These are phyloP conservation scores for Aspergillus ibericus DNA, from an alignment of 2,329 filamentous ascomycete species.

Conservation along the genomic window DNA sequence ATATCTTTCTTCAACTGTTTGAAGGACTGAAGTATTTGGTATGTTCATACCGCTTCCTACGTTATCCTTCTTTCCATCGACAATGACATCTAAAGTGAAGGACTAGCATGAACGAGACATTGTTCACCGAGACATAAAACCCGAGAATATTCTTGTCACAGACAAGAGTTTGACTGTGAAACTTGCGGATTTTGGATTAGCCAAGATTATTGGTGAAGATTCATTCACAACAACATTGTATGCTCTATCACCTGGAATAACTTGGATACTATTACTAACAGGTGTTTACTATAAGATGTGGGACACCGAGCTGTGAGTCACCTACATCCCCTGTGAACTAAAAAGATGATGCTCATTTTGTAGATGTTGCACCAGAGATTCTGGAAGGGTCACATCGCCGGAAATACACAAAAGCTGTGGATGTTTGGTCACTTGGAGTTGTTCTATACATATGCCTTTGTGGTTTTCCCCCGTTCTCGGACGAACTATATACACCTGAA, in stretches of 20 bases:
- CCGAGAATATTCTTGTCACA: slow-evolving; percentile 88
- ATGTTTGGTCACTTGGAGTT: slow-evolving; percentile 96
- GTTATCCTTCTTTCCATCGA: background rate
- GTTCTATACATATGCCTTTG: slow-evolving; percentile 97
- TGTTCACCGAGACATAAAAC: slow-evolving; percentile 96
- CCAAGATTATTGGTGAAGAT: slow-evolving; percentile 97
- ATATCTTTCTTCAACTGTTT: slow-evolving; percentile 87
- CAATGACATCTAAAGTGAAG: slow-evolving; percentile 3
- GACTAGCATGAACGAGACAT: slow-evolving; percentile 90
- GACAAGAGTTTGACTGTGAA: slow-evolving; percentile 86
- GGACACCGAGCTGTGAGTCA: slow-evolving; percentile 79
- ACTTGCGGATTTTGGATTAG: slow-evolving; percentile 91
- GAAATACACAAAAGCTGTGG: slow-evolving; percentile 91
- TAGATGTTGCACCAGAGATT: slow-evolving; percentile 91
- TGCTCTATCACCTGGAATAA: slow-evolving; percentile 24
- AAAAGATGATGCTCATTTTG: slow-evolving; percentile 15
- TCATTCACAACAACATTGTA: slow-evolving; percentile 94
- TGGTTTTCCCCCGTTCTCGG: slow-evolving; percentile 94
- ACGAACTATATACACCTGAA: slow-evolving; percentile 78
- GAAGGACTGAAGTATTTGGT: slow-evolving; percentile 94
- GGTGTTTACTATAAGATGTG: slow-evolving; percentile 55
- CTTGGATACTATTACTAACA: background rate
- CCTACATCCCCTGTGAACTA: background rate
- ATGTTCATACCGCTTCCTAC: slow-evolving; percentile 34
- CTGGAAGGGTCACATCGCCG: slow-evolving; percentile 77